phyloP scores from a whole-genome alignment of 768 basidiomycete genomes.

The Amanita pallidorosea region DNA sequence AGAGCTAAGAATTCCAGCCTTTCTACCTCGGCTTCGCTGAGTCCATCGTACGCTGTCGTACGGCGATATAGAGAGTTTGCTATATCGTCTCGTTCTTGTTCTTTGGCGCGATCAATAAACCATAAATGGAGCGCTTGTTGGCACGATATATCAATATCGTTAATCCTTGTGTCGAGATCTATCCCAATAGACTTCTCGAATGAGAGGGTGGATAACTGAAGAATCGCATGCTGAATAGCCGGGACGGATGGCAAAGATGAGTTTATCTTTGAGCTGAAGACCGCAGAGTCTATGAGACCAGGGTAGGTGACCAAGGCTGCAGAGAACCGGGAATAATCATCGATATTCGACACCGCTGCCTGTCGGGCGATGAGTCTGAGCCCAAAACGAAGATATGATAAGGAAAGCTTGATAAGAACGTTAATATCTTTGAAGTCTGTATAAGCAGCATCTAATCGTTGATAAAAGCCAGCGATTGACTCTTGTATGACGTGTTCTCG shows the following conservation, averaged over 20 bases:
- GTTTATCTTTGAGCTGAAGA: not conserved
- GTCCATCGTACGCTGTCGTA: slow-evolving; percentile 39
- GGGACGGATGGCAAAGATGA: slow-evolving; percentile 14
- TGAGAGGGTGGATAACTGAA: slow-evolving; percentile 36
- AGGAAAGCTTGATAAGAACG: slow-evolving; percentile 52
- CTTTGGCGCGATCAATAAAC: slow-evolving; percentile 68
- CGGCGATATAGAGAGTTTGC: slow-evolving; percentile 71
- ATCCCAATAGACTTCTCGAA: slow-evolving; percentile 35
- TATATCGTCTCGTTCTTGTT: slow-evolving; percentile 49
- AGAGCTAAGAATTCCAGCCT: slow-evolving; percentile 74
- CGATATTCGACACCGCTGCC: slow-evolving; percentile 11
- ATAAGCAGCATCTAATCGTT: slow-evolving; percentile 61
- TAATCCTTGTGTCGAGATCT: slow-evolving; percentile 17
- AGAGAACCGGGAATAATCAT: slow-evolving; percentile 11
- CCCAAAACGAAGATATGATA: slow-evolving; percentile 62
- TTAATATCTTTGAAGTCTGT: slow-evolving; percentile 62
- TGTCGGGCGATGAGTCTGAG: slow-evolving; percentile 35
- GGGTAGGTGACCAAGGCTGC: slow-evolving; percentile 20
- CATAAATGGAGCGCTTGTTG: slow-evolving; percentile 73
- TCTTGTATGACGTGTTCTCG: slow-evolving; percentile 71
- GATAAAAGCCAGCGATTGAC: slow-evolving; percentile 67
- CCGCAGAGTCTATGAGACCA: slow-evolving; percentile 33
- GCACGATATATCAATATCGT: slow-evolving; percentile 39
- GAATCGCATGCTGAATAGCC: slow-evolving; percentile 32
- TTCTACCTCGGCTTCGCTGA: slow-evolving; percentile 66